phyloP scores from a whole-genome alignment of 257 asterid species.

The Ilex asprella region DNA sequence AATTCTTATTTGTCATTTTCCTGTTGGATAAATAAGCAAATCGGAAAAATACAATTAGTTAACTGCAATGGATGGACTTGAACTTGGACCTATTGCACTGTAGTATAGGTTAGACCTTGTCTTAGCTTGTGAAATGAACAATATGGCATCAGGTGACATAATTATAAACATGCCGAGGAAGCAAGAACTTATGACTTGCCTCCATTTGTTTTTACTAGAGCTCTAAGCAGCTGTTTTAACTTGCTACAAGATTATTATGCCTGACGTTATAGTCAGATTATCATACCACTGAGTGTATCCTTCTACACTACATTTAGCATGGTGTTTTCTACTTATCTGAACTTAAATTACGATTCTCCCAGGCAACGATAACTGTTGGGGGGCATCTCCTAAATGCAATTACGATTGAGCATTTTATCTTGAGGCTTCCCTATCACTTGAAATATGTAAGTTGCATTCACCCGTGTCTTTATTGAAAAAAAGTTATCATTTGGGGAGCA shows the following conservation, averaged over 20 bases:
- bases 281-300: background rate
- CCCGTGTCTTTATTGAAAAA: background rate
- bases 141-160: no score
- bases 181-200: background rate
- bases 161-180: background rate
- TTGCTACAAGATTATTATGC: background rate
- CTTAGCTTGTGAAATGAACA: no score
- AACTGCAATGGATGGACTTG: no score
- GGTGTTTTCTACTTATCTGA: no score
- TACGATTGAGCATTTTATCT: slow-evolving; percentile 75
- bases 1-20: no score
- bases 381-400: slow-evolving; percentile 60
- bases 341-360: slow-evolving; percentile 11
- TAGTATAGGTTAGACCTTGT: no score
- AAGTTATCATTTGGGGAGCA: background rate
- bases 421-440: slow-evolving; percentile 79
- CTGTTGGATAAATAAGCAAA: no score
- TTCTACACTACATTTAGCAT: background rate
- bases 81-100: no score
- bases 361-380: slow-evolving; percentile 72
- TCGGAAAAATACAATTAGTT: no score
- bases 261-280: no score
- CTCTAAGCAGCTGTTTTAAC: background rate
- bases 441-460: slow-evolving; percentile 45
- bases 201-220: background rate